Base-by-base conservation (phyloP, 352 stramenopile species). In the Phytophthora capsici region DNA sequence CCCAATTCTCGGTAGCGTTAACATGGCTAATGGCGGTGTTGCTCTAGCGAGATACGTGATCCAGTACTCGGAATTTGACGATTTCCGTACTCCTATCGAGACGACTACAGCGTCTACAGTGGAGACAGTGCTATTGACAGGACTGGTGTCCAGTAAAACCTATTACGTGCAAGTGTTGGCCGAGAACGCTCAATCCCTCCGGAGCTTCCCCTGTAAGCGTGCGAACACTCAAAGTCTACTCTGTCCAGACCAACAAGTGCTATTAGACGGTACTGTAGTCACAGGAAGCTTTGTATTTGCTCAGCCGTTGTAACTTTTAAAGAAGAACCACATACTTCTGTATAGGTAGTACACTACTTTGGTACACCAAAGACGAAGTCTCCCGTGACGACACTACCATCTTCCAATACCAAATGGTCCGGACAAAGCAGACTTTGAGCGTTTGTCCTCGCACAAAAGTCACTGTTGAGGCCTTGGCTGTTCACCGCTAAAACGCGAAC, bases 21-120 rank as follows among this genome's bases (percentile, higher is more conserved):
- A 97, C 69, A 90, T 94, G 30, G 94, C 94, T 12, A 90, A 94
- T 66, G 95, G 94, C 19, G 97, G 96, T 43, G 86, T 88, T 28
- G 77, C 74, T 19, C 86, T 99, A 23, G 78, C 86, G 60, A 82
- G 84, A 19, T 99, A 99, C 77, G 49, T 97, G 2, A 88, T 99
- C 13, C 94, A 99, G 69, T 98, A 91, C 86, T 74, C 78, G 0
- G 71, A 80, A 32, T 78, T 55, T n/a, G 83, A 66, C 38, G 71
- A 78, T 36, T 97, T 98, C 50, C 84, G 76, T 7, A 80, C 80
- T 55, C 73, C 75, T 28, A 86, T 84, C 43, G 92, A 93, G 65
- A 88, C 77, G 22, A 84, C 87, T 5, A 66, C 63, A 1, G 19
- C 56, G 4, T 34, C 32, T 16, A 52, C 52, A 17, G 40, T 60